Percentiles rank a stretch among this genome's conserved stretches.
These are phyloP conservation scores for Schrenkiella parvula DNA, from an alignment of 345 rosid species.

Conservation along the genomic window DNA sequence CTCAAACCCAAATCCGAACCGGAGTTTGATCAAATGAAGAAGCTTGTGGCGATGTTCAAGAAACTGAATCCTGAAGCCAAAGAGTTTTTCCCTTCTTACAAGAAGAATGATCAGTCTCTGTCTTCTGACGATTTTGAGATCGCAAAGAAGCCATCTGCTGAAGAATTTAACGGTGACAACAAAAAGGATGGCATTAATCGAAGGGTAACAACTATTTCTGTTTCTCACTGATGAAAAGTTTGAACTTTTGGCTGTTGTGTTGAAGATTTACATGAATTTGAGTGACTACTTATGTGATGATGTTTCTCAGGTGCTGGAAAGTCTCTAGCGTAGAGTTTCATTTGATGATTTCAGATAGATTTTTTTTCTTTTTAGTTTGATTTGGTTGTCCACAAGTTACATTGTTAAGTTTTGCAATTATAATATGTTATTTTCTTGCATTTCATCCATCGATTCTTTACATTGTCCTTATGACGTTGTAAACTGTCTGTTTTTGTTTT, in stretches of 20 bases:
- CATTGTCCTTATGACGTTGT: neutral
- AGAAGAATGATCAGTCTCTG: constrained; percentile 14
- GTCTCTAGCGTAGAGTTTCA: neutral
- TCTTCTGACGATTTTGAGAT: constrained; percentile 4
- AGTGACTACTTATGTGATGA: neutral
- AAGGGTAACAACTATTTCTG: constrained; percentile 6
- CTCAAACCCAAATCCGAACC: constrained; percentile 25
- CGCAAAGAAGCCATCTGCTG: constrained; percentile 22
- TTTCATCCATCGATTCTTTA: neutral
- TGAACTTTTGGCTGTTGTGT: neutral
- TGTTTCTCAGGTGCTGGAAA: neutral
- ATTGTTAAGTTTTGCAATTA: neutral
- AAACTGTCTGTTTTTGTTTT: neutral
- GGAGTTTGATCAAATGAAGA: constrained; percentile 38
- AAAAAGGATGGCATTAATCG: constrained; percentile 13
- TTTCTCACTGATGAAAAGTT: neutral
- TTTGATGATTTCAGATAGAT: neutral
- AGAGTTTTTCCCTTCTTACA: constrained; percentile 56
- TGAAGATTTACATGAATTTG: neutral
- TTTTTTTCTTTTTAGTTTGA: neutral
- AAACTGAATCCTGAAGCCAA: constrained; percentile 61
- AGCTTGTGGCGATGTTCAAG: constrained; percentile 56
- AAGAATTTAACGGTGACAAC: constrained; percentile 16
- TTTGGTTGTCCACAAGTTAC: neutral
- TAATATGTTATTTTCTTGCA: neutral